phyloP scores from a whole-genome alignment of 495 filamentous ascomycete species.

The Cudoniella acicularis region DNA sequence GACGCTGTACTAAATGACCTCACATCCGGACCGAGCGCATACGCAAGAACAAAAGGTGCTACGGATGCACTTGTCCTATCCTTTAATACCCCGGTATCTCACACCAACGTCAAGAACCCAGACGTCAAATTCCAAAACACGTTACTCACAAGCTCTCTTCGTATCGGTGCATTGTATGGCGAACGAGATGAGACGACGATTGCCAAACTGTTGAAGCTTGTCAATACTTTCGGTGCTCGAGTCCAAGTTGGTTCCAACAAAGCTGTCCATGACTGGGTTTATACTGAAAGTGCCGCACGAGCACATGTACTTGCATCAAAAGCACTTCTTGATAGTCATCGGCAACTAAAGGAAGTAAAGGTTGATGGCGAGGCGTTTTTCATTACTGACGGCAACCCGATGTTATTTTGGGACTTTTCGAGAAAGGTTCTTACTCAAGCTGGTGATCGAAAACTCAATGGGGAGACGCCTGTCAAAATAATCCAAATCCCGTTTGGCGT shows the following conservation, averaged over 20 bases:
- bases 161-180: not conserved
- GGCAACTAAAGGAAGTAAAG: not conserved
- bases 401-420: not conserved
- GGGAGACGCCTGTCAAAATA: not conserved
- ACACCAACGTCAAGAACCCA: too few species aligned
- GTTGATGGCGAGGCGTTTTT: not conserved
- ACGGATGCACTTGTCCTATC: not conserved
- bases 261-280: not conserved
- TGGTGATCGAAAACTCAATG: not conserved
- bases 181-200: not conserved
- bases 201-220: not conserved
- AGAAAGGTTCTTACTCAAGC: not conserved
- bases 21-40: not conserved
- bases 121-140: not conserved
- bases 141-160: not conserved
- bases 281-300: not conserved
- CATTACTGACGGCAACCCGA: not conserved
- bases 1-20: not conserved
- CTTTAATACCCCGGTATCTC: not conserved
- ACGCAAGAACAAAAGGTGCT: not conserved
- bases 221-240: not conserved
- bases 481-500: not conserved
- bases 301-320: not conserved
- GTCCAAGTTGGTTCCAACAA: not conserved
- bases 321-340: not conserved